Base-by-base conservation (phyloP, 345 rosid genomes). In the Corymbia maculata region DNA sequence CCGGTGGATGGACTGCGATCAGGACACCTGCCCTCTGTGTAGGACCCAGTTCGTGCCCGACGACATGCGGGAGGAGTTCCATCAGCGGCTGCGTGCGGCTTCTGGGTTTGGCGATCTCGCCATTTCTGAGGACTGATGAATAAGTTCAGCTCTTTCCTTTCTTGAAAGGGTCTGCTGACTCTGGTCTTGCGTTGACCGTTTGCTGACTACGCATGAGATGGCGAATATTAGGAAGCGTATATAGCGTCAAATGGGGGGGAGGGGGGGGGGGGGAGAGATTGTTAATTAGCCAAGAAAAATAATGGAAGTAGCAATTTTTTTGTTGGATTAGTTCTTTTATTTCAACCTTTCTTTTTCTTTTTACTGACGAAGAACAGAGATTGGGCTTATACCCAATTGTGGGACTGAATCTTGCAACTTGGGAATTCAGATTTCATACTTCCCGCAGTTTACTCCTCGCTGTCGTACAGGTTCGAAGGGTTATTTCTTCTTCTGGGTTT, bases 1-100 rank as follows among this genome's bases (percentile, higher is more conserved):
- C 95, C 97, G 97, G 89, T 97, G 99, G 99, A 95, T 97, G 96
- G 98, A 96, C 91, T 97, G 95, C 7, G 98, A 95, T 85, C 95
- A 95, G 93, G 91, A 92, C 89, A 97, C 97, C 13, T 97, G 99
- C 88, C 99, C 98, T 6, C 98, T 97, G 5, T 97, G 98, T 64
- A 94, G 99, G 92, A 94, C 95, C 5, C 90, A 94, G 36, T 95
- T 96, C 7, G 95, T 96, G 49, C 97, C 98, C 0, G 98, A 95
- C 61, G 96, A 93, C 92, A 89, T 94, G 95, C 95, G 91, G 89
- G 96, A 93, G 8, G 97, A 95, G 93, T 94, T 94, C 49, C 92
- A 94, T 92, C 96, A 93, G 88, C 93, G 98, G 91, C 89, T 94
- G 47, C 92, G 95, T 94, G 95, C 93, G 59, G 98, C 94, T 87